Evolutionary conservation across 352 stramenopile species (phyloP), one percentile per base, ranked within the genome.

Genomic region (Globisporangium spinosum): DNA sequence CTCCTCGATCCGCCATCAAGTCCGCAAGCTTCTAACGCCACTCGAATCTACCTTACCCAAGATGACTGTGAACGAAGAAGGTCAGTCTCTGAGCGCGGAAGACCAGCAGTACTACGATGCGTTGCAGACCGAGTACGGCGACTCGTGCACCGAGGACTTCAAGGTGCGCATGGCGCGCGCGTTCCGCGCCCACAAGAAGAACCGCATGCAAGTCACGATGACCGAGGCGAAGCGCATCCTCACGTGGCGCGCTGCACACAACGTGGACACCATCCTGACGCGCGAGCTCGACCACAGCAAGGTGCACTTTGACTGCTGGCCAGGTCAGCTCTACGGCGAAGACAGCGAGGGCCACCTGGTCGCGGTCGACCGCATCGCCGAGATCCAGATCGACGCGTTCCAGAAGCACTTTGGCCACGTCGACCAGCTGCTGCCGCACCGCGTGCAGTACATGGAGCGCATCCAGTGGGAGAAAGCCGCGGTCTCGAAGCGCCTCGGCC

Each of bases 391-490:
- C 9, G 83, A 92, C 20, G 74, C 75, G 1, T 80, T 90, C 64
- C 77, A 88, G 58, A 80, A 82, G 62, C 74, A 82, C 25, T 92
- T 95, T 58, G 40, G 58, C 22, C 69, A 79, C 47, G 63, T 89
- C 13, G 82, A 91, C 23, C 58, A 83, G 23, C 71, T 93, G 29
- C 67, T 93, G 27, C 79, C 80, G 2, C 79, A 92, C 67, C 82
- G 85, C 25, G 77, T 78, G 56, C 84, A 92, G 72, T 89, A 89
- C 64, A 91, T 91, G 82, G 87, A 95, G 68, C 82, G 79, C 15
- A 82, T 93, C 54, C 83, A 91, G 69, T 89, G 82, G 82, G 82
- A 92, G 70, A 92, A 92, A 67, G 73, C 64, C 3, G 82, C 80
- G n/a, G 78, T 92, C 64, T 90, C 83, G 3, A 86, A 79, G 62